Evolutionary conservation across 2,329 filamentous ascomycete species (phyloP).

Genomic region (Talaromyces pinophilus): DNA sequence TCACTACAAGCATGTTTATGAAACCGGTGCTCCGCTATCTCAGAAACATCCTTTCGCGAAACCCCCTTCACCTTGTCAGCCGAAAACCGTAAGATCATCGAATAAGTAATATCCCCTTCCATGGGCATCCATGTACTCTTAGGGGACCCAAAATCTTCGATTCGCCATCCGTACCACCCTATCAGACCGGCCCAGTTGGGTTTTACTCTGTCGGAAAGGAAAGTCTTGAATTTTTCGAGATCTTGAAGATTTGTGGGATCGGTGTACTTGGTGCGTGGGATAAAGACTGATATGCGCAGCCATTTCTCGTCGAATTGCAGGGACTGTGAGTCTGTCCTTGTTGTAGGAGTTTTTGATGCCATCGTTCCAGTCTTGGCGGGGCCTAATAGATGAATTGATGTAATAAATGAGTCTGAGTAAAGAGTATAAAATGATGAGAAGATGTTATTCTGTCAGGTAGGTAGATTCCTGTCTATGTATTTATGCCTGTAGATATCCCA

Average conservation of each 20-base stretch:
- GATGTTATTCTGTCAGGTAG: not conserved
- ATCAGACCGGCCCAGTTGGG: not conserved
- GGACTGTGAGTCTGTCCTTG: not conserved
- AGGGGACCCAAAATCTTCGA: not conserved
- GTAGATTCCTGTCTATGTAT: not conserved
- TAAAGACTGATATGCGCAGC: not conserved
- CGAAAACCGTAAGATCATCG: not conserved
- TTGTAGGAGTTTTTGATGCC: not conserved
- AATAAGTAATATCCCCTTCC: not conserved
- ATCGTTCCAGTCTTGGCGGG: not conserved
- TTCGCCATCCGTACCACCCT: constrained; percentile 1
- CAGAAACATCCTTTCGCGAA: not conserved
- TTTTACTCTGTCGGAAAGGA: not conserved
- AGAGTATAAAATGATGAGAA: not conserved
- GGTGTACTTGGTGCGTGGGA: not conserved
- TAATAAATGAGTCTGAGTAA: not conserved
- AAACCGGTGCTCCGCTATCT: not conserved
- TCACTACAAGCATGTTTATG: not conserved
- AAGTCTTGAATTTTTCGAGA: not conserved
- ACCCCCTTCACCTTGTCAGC: not conserved
- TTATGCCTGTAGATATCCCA: not conserved
- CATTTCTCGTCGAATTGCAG: not conserved
- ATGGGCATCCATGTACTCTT: not conserved
- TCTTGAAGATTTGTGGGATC: not conserved
- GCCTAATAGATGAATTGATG: not conserved